Conservation (phyloP, 2,329 filamentous ascomycete genomes). For the Phialophora expanda region DNA sequence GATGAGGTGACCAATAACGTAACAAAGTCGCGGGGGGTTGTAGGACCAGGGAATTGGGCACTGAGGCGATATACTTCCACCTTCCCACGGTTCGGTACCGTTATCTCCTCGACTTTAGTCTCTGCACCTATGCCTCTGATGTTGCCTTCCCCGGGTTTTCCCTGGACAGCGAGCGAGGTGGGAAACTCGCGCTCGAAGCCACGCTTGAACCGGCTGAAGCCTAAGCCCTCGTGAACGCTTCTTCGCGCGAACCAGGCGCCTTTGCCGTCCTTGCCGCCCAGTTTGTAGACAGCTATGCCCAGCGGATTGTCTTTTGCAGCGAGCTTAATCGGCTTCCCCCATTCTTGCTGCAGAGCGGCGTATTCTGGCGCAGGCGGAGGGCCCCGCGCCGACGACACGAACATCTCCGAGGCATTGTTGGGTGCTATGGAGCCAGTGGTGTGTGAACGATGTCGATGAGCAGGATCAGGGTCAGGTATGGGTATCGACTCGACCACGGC, state of each 20-base stretch:
- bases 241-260: conserved; percentile 89
- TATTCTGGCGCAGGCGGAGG: conserved; percentile 59
- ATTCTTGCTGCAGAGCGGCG: conserved; percentile 73
- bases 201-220: conserved; percentile 77
- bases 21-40: conserved; percentile 85
- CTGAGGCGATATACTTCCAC: conserved; percentile 78
- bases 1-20: conserved; percentile 74
- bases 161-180: conserved; percentile 74
- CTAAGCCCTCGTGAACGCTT: conserved; percentile 78
- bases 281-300: conserved; percentile 78
- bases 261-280: conserved; percentile 76
- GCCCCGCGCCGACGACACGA: conserved; percentile 57
- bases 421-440: conserved; percentile 56
- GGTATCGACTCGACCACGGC: conserved; percentile 79
- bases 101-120: conserved; percentile 68
- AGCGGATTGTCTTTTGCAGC: conserved; percentile 74
- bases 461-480: conserved; percentile 53
- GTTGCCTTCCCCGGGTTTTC: conserved; percentile 71
- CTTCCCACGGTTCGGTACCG: conserved; percentile 47
- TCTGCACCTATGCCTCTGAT: conserved; percentile 88
- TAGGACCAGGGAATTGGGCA: conserved; percentile 88
- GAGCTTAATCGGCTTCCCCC: conserved; percentile 82
- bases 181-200: conserved; percentile 80
- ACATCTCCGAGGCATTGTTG: conserved; percentile 59
- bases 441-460: conserved; percentile 62